Conservation (phyloP, 306 rosid genomes). For the Vigna nakashimae region DNA sequence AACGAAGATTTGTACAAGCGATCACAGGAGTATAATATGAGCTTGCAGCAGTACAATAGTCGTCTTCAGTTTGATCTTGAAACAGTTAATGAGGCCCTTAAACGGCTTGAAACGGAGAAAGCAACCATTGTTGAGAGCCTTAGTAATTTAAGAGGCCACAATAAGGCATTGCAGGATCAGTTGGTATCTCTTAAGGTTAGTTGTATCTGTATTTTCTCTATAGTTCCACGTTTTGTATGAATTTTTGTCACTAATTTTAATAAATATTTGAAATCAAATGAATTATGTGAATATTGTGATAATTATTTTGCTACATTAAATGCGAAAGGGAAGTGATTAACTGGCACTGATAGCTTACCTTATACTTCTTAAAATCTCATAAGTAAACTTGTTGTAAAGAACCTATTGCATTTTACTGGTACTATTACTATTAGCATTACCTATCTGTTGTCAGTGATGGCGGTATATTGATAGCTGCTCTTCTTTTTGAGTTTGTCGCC, state of each 20-base stretch:
- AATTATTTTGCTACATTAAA: conserved; percentile 1
- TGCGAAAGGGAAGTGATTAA: conserved; percentile 1
- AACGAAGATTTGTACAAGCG: conserved; percentile 77
- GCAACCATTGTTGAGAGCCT: conserved; percentile 77
- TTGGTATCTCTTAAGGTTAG: conserved; percentile 71
- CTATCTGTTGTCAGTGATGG: neutral
- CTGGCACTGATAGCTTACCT: conserved; percentile 3
- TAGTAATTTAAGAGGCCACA: conserved; percentile 75
- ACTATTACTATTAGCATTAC: neutral
- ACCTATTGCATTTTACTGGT: neutral
- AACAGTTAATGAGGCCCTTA: conserved; percentile 67
- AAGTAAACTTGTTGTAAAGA: neutral
- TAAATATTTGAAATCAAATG: conserved; percentile 11
- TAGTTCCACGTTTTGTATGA: neutral
- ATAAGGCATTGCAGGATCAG: conserved; percentile 80
- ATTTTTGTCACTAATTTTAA: neutral
- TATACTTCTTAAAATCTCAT: too few species aligned
- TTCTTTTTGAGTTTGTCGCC: conserved; percentile 15
- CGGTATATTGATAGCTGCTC: neutral
- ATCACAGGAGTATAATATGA: conserved; percentile 85
- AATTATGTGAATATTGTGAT: neutral
- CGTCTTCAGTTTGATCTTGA: conserved; percentile 82
- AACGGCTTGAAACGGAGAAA: conserved; percentile 82
- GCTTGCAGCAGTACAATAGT: conserved; percentile 82
- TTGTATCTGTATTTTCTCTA: neutral